phyloP scores from a whole-genome alignment of 1,139 yeast species.

The Arxiozyma slooffiae region DNA sequence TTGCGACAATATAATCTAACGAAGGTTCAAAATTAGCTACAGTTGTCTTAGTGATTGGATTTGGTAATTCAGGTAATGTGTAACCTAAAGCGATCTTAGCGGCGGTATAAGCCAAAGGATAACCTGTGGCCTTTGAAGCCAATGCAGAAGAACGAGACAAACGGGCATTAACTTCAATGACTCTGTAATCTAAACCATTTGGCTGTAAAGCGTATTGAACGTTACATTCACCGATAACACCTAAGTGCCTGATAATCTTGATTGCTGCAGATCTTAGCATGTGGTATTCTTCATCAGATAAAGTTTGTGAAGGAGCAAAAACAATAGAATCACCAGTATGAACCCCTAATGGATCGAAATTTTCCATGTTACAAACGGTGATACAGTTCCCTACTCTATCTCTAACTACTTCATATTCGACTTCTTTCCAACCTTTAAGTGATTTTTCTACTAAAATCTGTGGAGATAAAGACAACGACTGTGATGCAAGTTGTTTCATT shows the following conservation, averaged over 20 bases:
- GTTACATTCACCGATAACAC: slow-evolving; percentile 98
- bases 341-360: slow-evolving; percentile 94
- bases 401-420: slow-evolving; percentile 96
- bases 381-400: slow-evolving; percentile 95
- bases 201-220: slow-evolving; percentile 96
- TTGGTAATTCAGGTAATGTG: slow-evolving; percentile 89
- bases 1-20: slow-evolving; percentile 89
- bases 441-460: slow-evolving; percentile 95
- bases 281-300: slow-evolving; percentile 94
- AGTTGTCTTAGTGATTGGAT: slow-evolving; percentile 93
- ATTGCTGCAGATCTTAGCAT: slow-evolving; percentile 97
- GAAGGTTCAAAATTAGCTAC: slow-evolving; percentile 96
- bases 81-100: slow-evolving; percentile 94
- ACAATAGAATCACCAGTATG: slow-evolving; percentile 99
- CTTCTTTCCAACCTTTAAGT: slow-evolving; percentile 97
- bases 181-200: slow-evolving; percentile 88
- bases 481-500: slow-evolving; percentile 76
- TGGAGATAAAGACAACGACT: slow-evolving; percentile 81
- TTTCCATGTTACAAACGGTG: slow-evolving; percentile 98
- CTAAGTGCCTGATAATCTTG: slow-evolving; percentile 92
- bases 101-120: slow-evolving; percentile 96
- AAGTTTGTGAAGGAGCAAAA: slow-evolving; percentile 96
- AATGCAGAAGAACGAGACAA: slow-evolving; percentile 94
- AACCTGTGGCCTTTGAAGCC: slow-evolving; percentile 97
- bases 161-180: slow-evolving; percentile 96